Evolutionary conservation across 164 flowering plant genomes (phyloP).

Genomic region (Kingdonia uniflora): DNA sequence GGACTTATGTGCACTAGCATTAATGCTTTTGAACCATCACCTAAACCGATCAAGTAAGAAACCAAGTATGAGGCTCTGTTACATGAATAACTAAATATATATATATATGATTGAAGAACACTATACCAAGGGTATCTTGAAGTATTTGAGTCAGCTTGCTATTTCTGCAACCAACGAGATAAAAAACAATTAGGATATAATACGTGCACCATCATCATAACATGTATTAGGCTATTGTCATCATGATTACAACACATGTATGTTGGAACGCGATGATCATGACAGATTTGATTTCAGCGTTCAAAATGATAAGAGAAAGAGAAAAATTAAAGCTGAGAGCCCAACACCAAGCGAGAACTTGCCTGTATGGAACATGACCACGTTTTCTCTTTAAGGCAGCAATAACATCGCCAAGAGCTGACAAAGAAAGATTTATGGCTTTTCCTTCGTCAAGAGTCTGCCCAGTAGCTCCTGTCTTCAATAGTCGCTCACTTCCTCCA

Average conservation of each 20-base stretch:
- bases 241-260: no score
- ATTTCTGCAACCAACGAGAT: slow-evolving; percentile 46
- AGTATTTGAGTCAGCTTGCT: slow-evolving; percentile 85
- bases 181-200: slow-evolving; percentile 4
- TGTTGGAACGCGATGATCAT: no score
- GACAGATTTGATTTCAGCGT: no score
- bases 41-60: slow-evolving; percentile 20
- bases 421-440: slow-evolving; percentile 82
- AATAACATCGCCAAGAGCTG: slow-evolving; percentile 82
- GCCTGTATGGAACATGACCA: slow-evolving; percentile 76
- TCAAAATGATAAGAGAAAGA: not conserved
- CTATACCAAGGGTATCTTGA: slow-evolving; percentile 64
- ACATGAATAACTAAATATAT: not conserved
- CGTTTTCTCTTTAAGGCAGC: slow-evolving; percentile 64
- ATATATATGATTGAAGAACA: not conserved
- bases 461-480: slow-evolving; percentile 84
- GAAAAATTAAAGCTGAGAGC: not conserved
- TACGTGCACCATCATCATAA: no score
- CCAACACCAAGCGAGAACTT: slow-evolving; percentile 13
- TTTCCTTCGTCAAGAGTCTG: slow-evolving; percentile 76
- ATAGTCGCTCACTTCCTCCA: slow-evolving; percentile 75
- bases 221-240: no score
- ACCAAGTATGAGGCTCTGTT: not conserved
- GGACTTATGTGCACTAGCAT: slow-evolving; percentile 78
- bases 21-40: slow-evolving; percentile 60